Base-by-base conservation (phyloP, 495 filamentous ascomycete genomes). In the Paragyromitra xinjiangensis region DNA sequence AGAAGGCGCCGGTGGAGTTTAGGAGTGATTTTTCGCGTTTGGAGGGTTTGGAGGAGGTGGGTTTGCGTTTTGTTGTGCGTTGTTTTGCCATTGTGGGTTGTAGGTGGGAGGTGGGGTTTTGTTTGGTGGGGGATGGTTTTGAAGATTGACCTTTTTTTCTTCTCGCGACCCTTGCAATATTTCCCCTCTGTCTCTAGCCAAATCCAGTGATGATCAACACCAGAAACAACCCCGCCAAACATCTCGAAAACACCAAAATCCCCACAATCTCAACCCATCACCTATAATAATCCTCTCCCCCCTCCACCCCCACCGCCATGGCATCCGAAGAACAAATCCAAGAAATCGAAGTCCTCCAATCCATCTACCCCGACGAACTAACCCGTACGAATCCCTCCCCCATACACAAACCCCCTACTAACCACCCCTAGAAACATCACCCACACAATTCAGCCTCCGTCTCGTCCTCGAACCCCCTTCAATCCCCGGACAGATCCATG, bases 341-440 rank as follows among this genome's bases (percentile, higher is more conserved):
- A 51, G 42, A 75, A 19, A 67, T 71, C 42, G 56, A 58, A 34
- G 55, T 62, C 68, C 24, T 71, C 56, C 56, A 71, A 81, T 97
- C 94, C 68, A 99, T 99, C 79, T 99, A 97, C 81, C 94, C 96
- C 12, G 96, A 99, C 45, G 96, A 99, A 84, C 97, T 98, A 64
- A 93, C 91, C 88, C 92, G 94, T 96, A 44, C 16, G 85, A 75
- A 19, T 40, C 26, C 58, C 39, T 40, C 42, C 53, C 42, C 14
- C 29, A 65, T 69, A 61, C 79, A 71, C 51, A 69, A 78, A 63
- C 78, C 24, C 55, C 24, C 62, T 26, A 63, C 50, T 26, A 29
- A 29, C n/a, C 24, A 7, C 66, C 14, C 44, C 5, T 53, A 96
- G 95, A 95, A 81, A 89, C 97, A 77, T 94, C 93, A 73, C 92